Evolutionary conservation across 2,329 filamentous ascomycete species (phyloP).

Genomic region (Zymoseptoria ardabiliae): DNA sequence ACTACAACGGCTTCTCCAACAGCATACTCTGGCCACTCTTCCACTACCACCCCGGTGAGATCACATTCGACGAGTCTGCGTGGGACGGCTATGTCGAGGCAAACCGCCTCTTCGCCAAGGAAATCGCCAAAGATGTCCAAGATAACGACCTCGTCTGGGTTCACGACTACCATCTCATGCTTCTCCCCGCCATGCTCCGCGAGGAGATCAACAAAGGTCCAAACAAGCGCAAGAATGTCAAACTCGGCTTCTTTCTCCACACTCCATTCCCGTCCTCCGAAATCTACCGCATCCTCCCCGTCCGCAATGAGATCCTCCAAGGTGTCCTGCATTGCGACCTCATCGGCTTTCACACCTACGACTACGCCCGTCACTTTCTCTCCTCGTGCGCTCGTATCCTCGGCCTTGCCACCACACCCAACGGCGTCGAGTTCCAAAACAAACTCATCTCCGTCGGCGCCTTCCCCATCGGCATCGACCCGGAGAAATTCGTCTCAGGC

Average conservation of each 20-base stretch:
- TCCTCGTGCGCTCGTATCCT: constrained; percentile 94
- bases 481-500: constrained; percentile 89
- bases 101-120: constrained; percentile 84
- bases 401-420: constrained; percentile 73
- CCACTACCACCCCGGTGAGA: constrained; percentile 97
- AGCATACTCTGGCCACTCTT: constrained; percentile 98
- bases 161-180: constrained; percentile 97
- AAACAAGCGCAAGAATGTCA: constrained; percentile 73
- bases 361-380: constrained; percentile 96
- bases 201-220: constrained; percentile 65
- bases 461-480: constrained; percentile 96
- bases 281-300: constrained; percentile 91
- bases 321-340: constrained; percentile 90
- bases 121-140: constrained; percentile 76
- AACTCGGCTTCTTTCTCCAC: constrained; percentile 97
- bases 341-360: constrained; percentile 97
- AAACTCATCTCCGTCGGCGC: constrained; percentile 87
- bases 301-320: constrained; percentile 78
- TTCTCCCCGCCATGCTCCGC: constrained; percentile 89
- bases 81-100: constrained; percentile 92
- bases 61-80: constrained; percentile 90
- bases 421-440: constrained; percentile 83
- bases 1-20: constrained; percentile 98
- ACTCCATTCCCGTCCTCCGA: constrained; percentile 95
- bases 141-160: constrained; percentile 97